Percentiles rank a stretch among this genome's conserved stretches.
Evolutionary conservation across 805 yeast genomes (phyloP).

Genomic region (Kluyveromyces wickerhamii): DNA sequence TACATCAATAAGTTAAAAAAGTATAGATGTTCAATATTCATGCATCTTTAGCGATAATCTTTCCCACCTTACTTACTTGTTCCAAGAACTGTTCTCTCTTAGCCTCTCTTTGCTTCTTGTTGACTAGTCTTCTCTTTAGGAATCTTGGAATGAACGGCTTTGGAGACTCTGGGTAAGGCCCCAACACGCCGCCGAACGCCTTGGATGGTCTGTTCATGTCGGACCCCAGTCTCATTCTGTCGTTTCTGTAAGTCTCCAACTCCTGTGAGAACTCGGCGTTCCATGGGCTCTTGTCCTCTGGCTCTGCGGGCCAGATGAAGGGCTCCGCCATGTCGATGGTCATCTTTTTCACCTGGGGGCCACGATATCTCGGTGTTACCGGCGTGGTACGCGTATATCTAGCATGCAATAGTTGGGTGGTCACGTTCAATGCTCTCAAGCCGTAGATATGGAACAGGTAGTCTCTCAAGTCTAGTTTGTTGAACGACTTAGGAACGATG

Average conservation of each 20-base stretch:
- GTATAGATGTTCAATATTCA: neutral
- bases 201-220: constrained; percentile 59
- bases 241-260: constrained; percentile 44
- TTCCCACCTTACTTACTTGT: constrained; percentile 12
- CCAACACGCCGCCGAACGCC: constrained; percentile 64
- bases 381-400: constrained; percentile 54
- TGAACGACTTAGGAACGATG: constrained; percentile 87
- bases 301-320: constrained; percentile 84
- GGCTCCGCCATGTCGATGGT: constrained; percentile 95
- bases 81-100: constrained; percentile 12
- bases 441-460: constrained; percentile 88
- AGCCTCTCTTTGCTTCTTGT: constrained; percentile 31
- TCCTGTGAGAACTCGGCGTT: constrained; percentile 37
- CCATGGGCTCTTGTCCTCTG: constrained; percentile 37
- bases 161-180: constrained; percentile 51
- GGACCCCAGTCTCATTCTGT: constrained; percentile 49
- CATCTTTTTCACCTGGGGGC: constrained; percentile 87
- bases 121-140: constrained; percentile 38
- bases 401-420: constrained; percentile 77
- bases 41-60: constrained; percentile 6
- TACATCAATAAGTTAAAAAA: neutral
- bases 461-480: constrained; percentile 90
- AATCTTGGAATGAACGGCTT: constrained; percentile 55
- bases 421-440: constrained; percentile 77
- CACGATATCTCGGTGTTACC: constrained; percentile 60